Evolutionary conservation across 2,329 filamentous ascomycete species (phyloP).

Genomic region (Neopestalotiopsis sp.): DNA sequence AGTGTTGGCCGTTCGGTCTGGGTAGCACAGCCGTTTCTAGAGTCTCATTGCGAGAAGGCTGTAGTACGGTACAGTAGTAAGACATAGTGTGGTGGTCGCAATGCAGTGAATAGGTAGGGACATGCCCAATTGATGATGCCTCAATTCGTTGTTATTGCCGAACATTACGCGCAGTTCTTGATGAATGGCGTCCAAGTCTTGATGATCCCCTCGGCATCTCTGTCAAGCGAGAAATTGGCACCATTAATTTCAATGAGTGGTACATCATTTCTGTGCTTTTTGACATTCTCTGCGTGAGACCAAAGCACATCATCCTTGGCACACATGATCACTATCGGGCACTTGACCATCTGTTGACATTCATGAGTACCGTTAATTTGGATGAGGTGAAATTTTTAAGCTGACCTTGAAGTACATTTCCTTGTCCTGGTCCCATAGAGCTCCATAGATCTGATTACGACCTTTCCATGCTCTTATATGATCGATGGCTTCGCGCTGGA

Average conservation of each 20-base stretch:
- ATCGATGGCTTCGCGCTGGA: conserved; percentile 19
- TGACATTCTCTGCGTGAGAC: neutral
- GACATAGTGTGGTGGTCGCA: too few species aligned
- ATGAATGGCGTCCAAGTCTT: conserved; percentile 6
- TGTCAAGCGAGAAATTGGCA: conserved; percentile 17
- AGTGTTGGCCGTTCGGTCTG: too few species aligned
- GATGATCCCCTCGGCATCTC: conserved; percentile 16
- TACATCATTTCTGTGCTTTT: conserved; percentile 7
- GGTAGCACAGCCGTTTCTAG: too few species aligned
- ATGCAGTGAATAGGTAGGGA: too few species aligned
- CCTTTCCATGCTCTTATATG: conserved; percentile 20
- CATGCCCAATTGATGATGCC: too few species aligned
- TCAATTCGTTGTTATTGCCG: too few species aligned
- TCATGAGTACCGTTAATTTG: neutral
- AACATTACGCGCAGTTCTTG: neutral
- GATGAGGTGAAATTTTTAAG: neutral
- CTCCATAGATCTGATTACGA: conserved; percentile 21
- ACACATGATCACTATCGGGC: conserved; percentile 20
- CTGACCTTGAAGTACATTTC: conserved; percentile 11
- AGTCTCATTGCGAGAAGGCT: too few species aligned
- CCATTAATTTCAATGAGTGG: conserved; percentile 11
- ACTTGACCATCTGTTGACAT: conserved; percentile 11
- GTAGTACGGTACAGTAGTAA: too few species aligned
- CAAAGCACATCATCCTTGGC: conserved; percentile 21
- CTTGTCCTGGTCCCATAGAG: conserved; percentile 21